Conservation (phyloP, 208 protist genomes). For the Novymonas esmeraldas region DNA sequence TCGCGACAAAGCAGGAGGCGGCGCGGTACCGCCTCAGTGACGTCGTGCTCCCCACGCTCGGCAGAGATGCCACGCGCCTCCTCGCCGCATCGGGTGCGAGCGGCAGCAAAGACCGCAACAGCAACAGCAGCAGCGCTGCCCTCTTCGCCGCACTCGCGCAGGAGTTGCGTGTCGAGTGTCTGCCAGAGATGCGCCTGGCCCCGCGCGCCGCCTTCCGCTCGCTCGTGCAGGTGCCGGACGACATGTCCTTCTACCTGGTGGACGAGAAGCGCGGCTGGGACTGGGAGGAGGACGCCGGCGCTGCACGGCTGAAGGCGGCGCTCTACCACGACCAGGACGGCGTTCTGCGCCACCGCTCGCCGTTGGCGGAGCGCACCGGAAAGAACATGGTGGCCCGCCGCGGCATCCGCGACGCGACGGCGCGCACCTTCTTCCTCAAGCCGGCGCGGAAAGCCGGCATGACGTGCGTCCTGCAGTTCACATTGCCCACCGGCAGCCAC, state of each 20-base stretch:
- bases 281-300: conserved; percentile 56
- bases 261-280: conserved; percentile 79
- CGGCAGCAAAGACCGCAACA: no score
- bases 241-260: conserved; percentile 56
- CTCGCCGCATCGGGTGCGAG: conserved; percentile 5
- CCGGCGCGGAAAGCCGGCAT: conserved; percentile 70
- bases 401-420: conserved; percentile 64
- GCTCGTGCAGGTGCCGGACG: conserved; percentile 42
- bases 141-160: conserved; percentile 36
- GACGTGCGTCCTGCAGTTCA: conserved; percentile 67
- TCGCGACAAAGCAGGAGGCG: conserved; percentile 49
- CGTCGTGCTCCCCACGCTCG: conserved; percentile 77
- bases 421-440: conserved; percentile 71
- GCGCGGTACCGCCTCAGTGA: conserved; percentile 44
- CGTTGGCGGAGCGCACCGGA: conserved; percentile 38
- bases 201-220: conserved; percentile 59
- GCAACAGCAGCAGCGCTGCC: conserved; percentile 1
- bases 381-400: conserved; percentile 67
- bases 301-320: conserved; percentile 33
- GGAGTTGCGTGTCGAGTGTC: conserved; percentile 62
- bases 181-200: conserved; percentile 54
- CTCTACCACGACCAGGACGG: conserved; percentile 80
- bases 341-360: conserved; percentile 67
- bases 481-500: conserved; percentile 63
- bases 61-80: conserved; percentile 16